A percentile compares a stretch with the other conserved stretches of the same genome.
phyloP scores from a whole-genome alignment of 2,329 filamentous ascomycete genomes.

The Nigrospora osmanthi region DNA sequence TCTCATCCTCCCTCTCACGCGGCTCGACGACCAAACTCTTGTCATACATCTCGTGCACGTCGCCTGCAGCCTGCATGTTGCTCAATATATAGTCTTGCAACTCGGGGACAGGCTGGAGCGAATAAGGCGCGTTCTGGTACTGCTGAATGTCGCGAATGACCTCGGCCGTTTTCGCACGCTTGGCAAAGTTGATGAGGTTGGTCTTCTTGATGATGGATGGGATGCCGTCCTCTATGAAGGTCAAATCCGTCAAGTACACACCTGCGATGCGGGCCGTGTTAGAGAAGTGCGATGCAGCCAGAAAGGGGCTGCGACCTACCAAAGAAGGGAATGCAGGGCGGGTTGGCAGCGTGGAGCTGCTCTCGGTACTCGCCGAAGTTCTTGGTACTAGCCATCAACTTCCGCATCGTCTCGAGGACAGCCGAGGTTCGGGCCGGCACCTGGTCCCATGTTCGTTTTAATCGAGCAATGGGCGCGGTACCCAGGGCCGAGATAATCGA shows the following conservation, averaged over 20 bases:
- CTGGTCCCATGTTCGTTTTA: constrained; percentile 90
- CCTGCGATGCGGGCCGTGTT: constrained; percentile 38
- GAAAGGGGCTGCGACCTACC: constrained; percentile 46
- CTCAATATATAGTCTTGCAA: constrained; percentile 94
- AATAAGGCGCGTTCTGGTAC: constrained; percentile 97
- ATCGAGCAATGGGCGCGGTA: constrained; percentile 87
- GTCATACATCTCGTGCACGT: constrained; percentile 99
- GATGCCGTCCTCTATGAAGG: constrained; percentile 97
- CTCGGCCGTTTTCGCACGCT: constrained; percentile 94
- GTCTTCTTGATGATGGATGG: constrained; percentile 94
- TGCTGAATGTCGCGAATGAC: constrained; percentile 98
- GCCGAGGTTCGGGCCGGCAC: constrained; percentile 78
- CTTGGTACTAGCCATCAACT: constrained; percentile 93
- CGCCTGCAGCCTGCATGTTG: constrained; percentile 91
- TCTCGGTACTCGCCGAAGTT: constrained; percentile 98
- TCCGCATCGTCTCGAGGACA: constrained; percentile 83
- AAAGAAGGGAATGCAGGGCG: constrained; percentile 96
- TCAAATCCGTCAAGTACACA: constrained; percentile 94
- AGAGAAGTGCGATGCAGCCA: neutral
- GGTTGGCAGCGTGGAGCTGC: constrained; percentile 83
- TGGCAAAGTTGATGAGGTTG: constrained; percentile 96
- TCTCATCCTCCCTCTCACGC: constrained; percentile 94
- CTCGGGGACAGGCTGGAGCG: constrained; percentile 79
- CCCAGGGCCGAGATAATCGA: constrained; percentile 95
- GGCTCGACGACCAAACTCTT: constrained; percentile 91